Conservation (phyloP, 176 grass and related monocot genomes). For the Musa troglodytarum region DNA sequence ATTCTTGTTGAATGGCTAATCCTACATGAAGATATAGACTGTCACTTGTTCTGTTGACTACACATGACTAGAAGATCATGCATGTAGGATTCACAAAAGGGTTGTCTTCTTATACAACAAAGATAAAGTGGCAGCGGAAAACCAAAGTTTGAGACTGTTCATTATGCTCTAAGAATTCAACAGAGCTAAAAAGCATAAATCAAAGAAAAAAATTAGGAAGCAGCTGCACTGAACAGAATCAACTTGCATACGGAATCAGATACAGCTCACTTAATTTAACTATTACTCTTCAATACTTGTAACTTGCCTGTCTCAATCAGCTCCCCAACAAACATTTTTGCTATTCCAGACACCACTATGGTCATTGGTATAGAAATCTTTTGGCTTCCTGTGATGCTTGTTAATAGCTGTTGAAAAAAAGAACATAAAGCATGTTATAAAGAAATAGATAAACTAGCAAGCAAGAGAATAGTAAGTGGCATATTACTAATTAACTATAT, state of each 20-base stretch:
- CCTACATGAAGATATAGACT: too few relatives aligned
- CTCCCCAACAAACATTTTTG: constrained; percentile 84
- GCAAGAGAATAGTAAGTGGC: neutral
- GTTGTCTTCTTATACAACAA: too few relatives aligned
- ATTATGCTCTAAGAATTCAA: too few relatives aligned
- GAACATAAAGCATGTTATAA: neutral
- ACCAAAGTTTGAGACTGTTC: too few relatives aligned
- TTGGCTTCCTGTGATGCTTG: constrained; percentile 71
- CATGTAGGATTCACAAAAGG: too few relatives aligned
- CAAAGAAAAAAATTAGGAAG: neutral
- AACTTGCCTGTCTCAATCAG: constrained; percentile 82
- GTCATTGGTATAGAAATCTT: constrained; percentile 62
- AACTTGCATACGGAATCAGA: neutral
- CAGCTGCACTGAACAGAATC: too few relatives aligned
- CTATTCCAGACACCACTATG: constrained; percentile 73
- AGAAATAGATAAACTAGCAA: neutral
- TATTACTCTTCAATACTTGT: neutral
- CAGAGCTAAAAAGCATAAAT: too few relatives aligned
- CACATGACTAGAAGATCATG: too few relatives aligned
- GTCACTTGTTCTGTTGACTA: too few relatives aligned
- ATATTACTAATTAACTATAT: neutral
- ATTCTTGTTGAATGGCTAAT: too few relatives aligned
- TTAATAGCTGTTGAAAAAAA: constrained; percentile 48
- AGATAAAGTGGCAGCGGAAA: too few relatives aligned
- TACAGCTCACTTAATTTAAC: neutral